Evolutionary conservation across 805 yeast species (phyloP).

Genomic region (Monosporozyma servazzii): DNA sequence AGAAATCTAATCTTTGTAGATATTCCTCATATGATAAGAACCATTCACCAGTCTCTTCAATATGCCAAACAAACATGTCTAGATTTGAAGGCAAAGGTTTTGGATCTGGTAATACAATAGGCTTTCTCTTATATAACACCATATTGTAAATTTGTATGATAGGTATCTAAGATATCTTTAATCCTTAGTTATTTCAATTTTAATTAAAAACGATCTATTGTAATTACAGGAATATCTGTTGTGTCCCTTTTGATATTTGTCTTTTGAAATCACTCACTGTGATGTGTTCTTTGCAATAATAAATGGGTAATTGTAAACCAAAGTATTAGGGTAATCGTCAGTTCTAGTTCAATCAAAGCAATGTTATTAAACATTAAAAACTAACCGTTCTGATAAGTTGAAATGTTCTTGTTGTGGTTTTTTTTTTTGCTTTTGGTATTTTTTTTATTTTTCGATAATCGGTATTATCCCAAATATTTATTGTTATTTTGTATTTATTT

Average conservation of each 20-base stretch:
- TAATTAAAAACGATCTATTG: too few species aligned
- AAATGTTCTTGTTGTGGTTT: not conserved
- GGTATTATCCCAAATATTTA: not conserved
- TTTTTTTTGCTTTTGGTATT: not conserved
- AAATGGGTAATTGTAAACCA: too few species aligned
- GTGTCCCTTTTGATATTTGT: too few species aligned
- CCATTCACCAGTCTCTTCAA: slow-evolving; percentile 85
- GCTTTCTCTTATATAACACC: slow-evolving; percentile 73
- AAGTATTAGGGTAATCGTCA: too few species aligned
- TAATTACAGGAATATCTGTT: too few species aligned
- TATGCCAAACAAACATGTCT: slow-evolving; percentile 64
- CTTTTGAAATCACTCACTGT: too few species aligned
- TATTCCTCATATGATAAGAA: slow-evolving; percentile 70
- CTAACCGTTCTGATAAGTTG: not conserved
- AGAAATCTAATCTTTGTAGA: slow-evolving; percentile 61
- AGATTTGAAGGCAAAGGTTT: slow-evolving; percentile 48
- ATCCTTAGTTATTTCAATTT: too few species aligned
- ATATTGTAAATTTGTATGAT: slow-evolving; percentile 20
- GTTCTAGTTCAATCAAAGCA: not conserved
- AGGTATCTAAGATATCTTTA: too few species aligned
- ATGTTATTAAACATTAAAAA: not conserved
- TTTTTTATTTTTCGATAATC: not conserved
- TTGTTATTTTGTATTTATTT: not conserved
- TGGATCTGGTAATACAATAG: slow-evolving; percentile 50
- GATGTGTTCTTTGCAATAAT: too few species aligned